These are phyloP conservation scores for Fusarium irregulare DNA, from an alignment of 2,329 filamentous ascomycete species.

Conservation along the genomic window DNA sequence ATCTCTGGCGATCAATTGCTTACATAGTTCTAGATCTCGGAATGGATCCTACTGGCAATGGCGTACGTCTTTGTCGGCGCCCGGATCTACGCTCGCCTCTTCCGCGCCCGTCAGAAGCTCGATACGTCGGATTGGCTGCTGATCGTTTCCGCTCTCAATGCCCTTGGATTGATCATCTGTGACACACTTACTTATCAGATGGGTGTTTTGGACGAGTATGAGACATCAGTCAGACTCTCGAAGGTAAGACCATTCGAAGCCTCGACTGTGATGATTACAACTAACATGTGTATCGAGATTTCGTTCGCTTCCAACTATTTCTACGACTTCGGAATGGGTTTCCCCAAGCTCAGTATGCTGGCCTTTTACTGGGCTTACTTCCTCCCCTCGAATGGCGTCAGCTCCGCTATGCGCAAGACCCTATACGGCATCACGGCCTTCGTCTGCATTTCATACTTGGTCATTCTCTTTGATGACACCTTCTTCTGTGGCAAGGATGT, in stretches of 20 bases:
- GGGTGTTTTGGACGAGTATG: slow-evolving; percentile 48
- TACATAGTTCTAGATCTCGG: slow-evolving; percentile 43
- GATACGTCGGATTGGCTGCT: slow-evolving; percentile 48
- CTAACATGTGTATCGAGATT: slow-evolving; percentile 37
- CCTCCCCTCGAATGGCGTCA: slow-evolving; percentile 36
- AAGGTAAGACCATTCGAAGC: slow-evolving; percentile 36
- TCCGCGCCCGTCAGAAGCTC: slow-evolving; percentile 47
- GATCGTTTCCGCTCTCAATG: slow-evolving; percentile 46
- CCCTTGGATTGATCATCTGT: slow-evolving; percentile 50
- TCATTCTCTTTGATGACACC: slow-evolving; percentile 51
- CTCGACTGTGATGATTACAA: fast-evolving
- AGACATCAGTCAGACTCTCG: slow-evolving; percentile 47
- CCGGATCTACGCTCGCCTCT: slow-evolving; percentile 50
- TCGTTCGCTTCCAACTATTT: slow-evolving; percentile 53
- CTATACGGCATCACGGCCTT: slow-evolving; percentile 49
- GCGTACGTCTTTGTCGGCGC: slow-evolving; percentile 47
- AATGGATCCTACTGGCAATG: slow-evolving; percentile 49
- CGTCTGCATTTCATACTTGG: slow-evolving; percentile 46
- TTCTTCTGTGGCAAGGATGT: slow-evolving; percentile 52
- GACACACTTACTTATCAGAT: slow-evolving; percentile 50
- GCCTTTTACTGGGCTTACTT: slow-evolving; percentile 53
- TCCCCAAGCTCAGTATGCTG: slow-evolving; percentile 52
- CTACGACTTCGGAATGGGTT: slow-evolving; percentile 53
- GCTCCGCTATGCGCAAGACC: slow-evolving; percentile 44
- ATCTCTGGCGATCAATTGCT: background rate